Percentiles rank a stretch among this genome's conserved stretches.
These are phyloP conservation scores for Fraxinus sp. DNA, from an alignment of 305 asterid species.

Conservation along the genomic window DNA sequence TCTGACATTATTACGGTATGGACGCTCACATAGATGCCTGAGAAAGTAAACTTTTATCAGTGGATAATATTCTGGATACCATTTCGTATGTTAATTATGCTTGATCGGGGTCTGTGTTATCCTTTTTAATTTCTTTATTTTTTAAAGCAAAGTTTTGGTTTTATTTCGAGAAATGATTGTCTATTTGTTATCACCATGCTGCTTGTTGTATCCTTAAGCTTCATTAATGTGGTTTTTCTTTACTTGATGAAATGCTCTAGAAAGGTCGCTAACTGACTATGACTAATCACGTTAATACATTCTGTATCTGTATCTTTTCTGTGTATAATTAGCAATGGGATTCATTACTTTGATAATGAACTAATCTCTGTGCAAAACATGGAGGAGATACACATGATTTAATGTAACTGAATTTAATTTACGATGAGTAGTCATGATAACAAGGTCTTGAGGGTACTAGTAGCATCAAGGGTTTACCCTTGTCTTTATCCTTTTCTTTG, in stretches of 20 bases:
- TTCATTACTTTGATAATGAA: slow-evolving; percentile 10
- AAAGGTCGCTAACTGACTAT: not conserved
- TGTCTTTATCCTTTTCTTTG: not conserved
- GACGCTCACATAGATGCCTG: slow-evolving; percentile 7
- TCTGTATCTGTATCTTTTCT: not conserved
- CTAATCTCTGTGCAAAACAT: not conserved
- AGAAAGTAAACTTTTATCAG: not conserved
- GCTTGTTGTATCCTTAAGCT: not conserved
- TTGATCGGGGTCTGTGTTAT: not conserved
- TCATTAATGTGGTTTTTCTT: not conserved
- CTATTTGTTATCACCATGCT: not conserved
- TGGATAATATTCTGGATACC: not conserved
- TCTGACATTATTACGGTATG: slow-evolving; percentile 94
- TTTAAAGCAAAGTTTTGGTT: not conserved
- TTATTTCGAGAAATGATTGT: not conserved
- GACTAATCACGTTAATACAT: not conserved
- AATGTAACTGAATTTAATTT: not conserved
- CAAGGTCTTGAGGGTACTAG: not conserved
- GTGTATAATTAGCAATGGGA: not conserved
- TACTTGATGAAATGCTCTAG: not conserved
- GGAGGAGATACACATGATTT: not conserved
- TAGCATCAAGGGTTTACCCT: not conserved
- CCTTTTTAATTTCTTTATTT: not conserved
- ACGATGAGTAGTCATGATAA: not conserved
- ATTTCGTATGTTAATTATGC: not conserved